A percentile compares a stretch with the other conserved stretches of the same genome.
These are phyloP conservation scores for Echria macrotheca DNA, from an alignment of 495 filamentous ascomycete species.

Conservation along the genomic window DNA sequence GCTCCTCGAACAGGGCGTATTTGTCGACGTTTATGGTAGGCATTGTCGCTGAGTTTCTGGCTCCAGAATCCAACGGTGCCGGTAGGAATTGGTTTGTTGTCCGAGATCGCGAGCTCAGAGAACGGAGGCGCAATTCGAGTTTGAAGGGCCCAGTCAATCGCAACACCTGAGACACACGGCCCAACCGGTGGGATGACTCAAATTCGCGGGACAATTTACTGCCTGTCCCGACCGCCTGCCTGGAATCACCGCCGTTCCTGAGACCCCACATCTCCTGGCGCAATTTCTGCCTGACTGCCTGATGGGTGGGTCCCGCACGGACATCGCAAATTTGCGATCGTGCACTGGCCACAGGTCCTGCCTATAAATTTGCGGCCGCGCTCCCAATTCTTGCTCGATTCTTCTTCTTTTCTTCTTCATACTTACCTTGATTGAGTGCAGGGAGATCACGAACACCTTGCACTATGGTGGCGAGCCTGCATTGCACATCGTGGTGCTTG, in stretches of 20 bases:
- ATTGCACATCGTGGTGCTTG: constrained; percentile 17
- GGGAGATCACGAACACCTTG: constrained; percentile 15
- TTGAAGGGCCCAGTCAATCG: constrained; percentile 5
- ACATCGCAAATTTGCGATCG: constrained; percentile 4
- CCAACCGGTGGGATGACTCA: constrained; percentile 29
- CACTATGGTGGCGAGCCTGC: constrained; percentile 7
- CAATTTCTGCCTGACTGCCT: not conserved
- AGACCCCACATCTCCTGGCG: not conserved
- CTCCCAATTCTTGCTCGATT: constrained; percentile 9
- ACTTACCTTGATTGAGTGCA: constrained; percentile 24
- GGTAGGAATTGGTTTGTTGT: constrained; percentile 15
- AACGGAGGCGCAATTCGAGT: constrained; percentile 9
- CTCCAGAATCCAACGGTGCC: not conserved
- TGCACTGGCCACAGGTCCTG: constrained; percentile 15
- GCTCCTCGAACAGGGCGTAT: constrained; percentile 84
- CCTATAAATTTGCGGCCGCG: not conserved
- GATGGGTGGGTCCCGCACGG: not conserved
- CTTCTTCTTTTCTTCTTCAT: constrained; percentile 24
- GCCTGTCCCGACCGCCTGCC: constrained; percentile 5
- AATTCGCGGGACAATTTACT: constrained; percentile 26
- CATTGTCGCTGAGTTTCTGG: constrained; percentile 38
- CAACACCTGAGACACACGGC: constrained; percentile 20
- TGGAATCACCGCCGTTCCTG: not conserved
- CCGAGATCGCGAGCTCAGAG: constrained; percentile 1
- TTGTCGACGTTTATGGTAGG: constrained; percentile 96